A percentile compares a stretch with the other conserved stretches of the same genome.
phyloP scores from a whole-genome alignment of 1,139 yeast species.

The Geotrichum phurueaensis region DNA sequence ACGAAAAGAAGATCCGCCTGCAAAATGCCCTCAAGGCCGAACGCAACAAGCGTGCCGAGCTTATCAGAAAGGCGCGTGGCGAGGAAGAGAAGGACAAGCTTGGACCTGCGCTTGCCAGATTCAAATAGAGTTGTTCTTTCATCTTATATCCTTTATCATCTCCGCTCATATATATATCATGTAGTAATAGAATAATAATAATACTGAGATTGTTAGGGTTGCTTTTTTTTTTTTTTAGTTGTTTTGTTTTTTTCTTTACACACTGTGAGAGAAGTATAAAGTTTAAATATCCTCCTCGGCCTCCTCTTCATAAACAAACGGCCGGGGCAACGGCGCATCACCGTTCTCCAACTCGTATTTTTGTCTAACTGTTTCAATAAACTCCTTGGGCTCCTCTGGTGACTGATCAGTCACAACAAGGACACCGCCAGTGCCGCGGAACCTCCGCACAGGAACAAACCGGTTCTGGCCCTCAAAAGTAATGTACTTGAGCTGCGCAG shows the following conservation, averaged over 20 bases:
- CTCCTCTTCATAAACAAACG: constrained; percentile 59
- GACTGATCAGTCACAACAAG: constrained; percentile 67
- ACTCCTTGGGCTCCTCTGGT: constrained; percentile 59
- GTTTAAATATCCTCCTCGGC: constrained; percentile 20
- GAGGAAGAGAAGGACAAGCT: constrained; percentile 24
- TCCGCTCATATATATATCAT: background rate
- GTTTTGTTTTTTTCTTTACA: background rate
- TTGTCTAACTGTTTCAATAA: constrained; percentile 83
- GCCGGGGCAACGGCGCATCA: constrained; percentile 89
- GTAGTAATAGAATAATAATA: background rate
- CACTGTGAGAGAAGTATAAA: background rate
- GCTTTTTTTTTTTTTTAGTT: background rate
- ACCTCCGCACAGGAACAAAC: constrained; percentile 76
- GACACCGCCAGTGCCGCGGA: constrained; percentile 75
- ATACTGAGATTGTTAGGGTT: background rate
- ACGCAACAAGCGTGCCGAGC: constrained; percentile 62
- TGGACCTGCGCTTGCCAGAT: constrained; percentile 34
- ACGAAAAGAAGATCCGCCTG: constrained; percentile 77
- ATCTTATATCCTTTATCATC: background rate
- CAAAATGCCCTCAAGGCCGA: constrained; percentile 72
- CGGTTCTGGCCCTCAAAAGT: constrained; percentile 71
- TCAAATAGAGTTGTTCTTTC: constrained; percentile 19
- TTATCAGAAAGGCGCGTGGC: constrained; percentile 16
- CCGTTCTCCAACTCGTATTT: constrained; percentile 38
- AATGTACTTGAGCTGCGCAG: constrained; percentile 81